Percentiles rank a stretch among this genome's conserved stretches.
phyloP scores from a whole-genome alignment of 331 rosid genomes.

The Quercus tomentella region DNA sequence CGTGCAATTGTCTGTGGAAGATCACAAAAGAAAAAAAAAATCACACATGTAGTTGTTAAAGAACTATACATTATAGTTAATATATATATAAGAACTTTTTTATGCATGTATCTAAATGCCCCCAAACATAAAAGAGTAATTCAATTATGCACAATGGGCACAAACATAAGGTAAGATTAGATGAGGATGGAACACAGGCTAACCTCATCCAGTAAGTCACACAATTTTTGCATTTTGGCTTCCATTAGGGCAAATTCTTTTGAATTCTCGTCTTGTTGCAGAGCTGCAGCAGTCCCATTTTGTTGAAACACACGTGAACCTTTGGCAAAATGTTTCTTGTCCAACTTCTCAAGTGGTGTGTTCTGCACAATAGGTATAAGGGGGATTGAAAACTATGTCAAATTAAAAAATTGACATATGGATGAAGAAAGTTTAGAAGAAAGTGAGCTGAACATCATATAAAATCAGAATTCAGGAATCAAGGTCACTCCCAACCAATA shows the following conservation, averaged over 20 bases:
- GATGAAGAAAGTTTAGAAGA: constrained; percentile 7
- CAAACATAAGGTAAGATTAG: neutral
- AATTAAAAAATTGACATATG: neutral
- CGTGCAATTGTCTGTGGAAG: constrained; percentile 61
- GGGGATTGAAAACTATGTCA: neutral
- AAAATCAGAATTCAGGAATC: neutral
- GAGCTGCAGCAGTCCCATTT: constrained; percentile 47
- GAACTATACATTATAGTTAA: neutral
- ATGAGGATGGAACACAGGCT: constrained; percentile 19
- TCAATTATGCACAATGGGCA: constrained; percentile 3
- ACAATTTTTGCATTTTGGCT: constrained; percentile 61
- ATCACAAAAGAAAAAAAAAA: constrained; percentile 8
- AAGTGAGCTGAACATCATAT: constrained; percentile 4
- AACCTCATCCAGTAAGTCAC: constrained; percentile 77
- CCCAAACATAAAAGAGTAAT: neutral
- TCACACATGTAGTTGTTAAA: neutral
- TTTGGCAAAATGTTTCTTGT: constrained; percentile 83
- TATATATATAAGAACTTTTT: neutral
- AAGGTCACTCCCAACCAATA: neutral
- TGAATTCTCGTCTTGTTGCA: constrained; percentile 44
- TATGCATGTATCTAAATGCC: neutral
- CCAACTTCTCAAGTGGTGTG: constrained; percentile 82
- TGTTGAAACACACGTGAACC: constrained; percentile 45
- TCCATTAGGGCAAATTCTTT: constrained; percentile 80
- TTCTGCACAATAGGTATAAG: constrained; percentile 43